Conservation (phyloP, 2,329 filamentous ascomycete genomes). For the Parafenestella ontariensis region DNA sequence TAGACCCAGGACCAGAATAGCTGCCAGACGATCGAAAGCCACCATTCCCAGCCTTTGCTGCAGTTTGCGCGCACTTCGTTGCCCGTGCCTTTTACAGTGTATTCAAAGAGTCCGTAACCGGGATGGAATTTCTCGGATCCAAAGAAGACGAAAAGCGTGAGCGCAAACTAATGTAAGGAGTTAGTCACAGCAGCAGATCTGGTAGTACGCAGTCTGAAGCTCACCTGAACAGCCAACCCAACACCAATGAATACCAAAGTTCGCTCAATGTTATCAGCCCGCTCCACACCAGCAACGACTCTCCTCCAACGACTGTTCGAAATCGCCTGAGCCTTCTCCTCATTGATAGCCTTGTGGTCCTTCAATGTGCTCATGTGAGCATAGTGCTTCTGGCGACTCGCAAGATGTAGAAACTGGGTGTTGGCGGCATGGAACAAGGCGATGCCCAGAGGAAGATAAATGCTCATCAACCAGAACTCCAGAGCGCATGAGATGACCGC, state of each 20-base stretch:
- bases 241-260: constrained; percentile 37
- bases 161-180: constrained; percentile 16
- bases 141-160: constrained; percentile 42
- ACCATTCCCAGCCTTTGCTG: constrained; percentile 47
- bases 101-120: constrained; percentile 40
- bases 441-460: constrained; percentile 40
- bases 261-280: constrained; percentile 35
- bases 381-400: constrained; percentile 42
- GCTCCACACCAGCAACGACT: constrained; percentile 29
- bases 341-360: constrained; percentile 28
- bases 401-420: constrained; percentile 44
- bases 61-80: constrained; percentile 33
- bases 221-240: constrained; percentile 38
- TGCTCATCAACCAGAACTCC: constrained; percentile 45
- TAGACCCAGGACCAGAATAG: constrained; percentile 48
- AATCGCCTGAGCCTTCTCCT: constrained; percentile 31
- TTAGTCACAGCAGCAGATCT: neutral
- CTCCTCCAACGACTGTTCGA: constrained; percentile 34
- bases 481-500: constrained; percentile 32
- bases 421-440: constrained; percentile 46
- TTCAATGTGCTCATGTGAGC: constrained; percentile 33
- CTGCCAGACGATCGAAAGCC: constrained; percentile 46
- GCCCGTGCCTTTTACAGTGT: constrained; percentile 32
- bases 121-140: constrained; percentile 44
- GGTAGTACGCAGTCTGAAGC: neutral